Percentiles rank a stretch among this genome's conserved stretches.
These are phyloP conservation scores for Maudiozyma pseudohumilis DNA, from an alignment of 805 yeast genomes.

Conservation along the genomic window DNA sequence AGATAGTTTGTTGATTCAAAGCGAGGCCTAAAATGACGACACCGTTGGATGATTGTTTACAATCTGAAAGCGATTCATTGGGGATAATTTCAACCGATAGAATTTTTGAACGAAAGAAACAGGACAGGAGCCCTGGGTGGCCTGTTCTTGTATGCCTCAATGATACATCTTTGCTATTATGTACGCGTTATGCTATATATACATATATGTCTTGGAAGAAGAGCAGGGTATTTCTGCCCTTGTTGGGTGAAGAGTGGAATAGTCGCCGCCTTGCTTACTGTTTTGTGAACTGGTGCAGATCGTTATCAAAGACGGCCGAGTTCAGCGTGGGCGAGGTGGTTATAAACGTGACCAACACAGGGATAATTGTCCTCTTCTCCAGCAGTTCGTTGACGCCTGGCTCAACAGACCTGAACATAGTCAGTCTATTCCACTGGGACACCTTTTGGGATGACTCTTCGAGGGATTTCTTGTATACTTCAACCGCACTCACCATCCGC, in stretches of 20 bases:
- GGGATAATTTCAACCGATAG: slow-evolving; percentile 10
- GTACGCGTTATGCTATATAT: neutral
- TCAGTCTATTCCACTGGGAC: slow-evolving; percentile 20
- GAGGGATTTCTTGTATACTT: slow-evolving; percentile 13
- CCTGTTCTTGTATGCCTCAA: slow-evolving; percentile 15
- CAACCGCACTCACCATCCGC: slow-evolving; percentile 19
- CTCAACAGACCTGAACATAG: slow-evolving; percentile 12
- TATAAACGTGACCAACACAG: slow-evolving; percentile 2
- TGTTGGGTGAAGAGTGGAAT: neutral
- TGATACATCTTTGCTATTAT: slow-evolving; percentile 16
- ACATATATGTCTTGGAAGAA: neutral
- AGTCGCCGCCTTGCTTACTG: slow-evolving; percentile 4
- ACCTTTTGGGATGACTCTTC: neutral
- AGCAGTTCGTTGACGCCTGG: slow-evolving; percentile 22
- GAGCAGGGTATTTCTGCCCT: neutral
- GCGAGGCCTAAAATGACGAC: slow-evolving; percentile 34
- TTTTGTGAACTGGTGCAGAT: slow-evolving; percentile 9
- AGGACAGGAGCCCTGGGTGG: slow-evolving; percentile 2
- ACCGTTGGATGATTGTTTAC: no score
- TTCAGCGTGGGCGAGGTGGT: neutral
- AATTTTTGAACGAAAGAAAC: slow-evolving; percentile 4
- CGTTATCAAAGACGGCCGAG: slow-evolving; percentile 4
- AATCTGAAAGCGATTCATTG: slow-evolving; percentile 19
- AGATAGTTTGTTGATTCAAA: slow-evolving; percentile 37
- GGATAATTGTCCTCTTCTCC: slow-evolving; percentile 11